Evolutionary conservation across 2,329 filamentous ascomycete genomes (phyloP), one percentile per base, ranked within the genome.

Genomic region (Aspergillus arachidicola): DNA sequence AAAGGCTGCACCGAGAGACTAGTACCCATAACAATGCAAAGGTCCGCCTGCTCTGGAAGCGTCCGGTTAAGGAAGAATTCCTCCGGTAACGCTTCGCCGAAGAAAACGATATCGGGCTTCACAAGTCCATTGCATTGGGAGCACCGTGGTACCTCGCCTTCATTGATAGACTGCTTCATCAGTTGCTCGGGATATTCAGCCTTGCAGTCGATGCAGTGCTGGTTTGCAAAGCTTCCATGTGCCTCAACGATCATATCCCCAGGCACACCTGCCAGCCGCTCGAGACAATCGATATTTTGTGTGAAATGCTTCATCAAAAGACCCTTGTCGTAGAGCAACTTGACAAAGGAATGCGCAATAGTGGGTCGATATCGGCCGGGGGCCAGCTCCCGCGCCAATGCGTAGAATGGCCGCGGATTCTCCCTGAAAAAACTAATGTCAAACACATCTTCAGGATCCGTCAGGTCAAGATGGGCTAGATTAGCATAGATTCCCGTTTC

Each of bases 241-340:
- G 95, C 95, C 79, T 98, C 94, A 36, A 99, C 85, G 57, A 99
- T 94, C 77, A 86, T 89, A 2, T 94, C 88, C 0, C 82, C 84
- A 0, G 93, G 91, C 0, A 99, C 89, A 30, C 95, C 95, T 14
- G 94, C 95, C 69, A 87, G 85, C 26, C 94, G 87, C 79, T 99
- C 95, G 14, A 99, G 85, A 72, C 93, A 97, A 80, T 99, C 95
- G 69, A 99, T 98, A 74, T 99, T 99, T 75, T 99, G 95, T 0
- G 95, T 97, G 78, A 98, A 99, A 59, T 95, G 86, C 82, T 93
- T 95, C 68, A 90, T 82, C 28, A 99, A 82, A 46, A 94, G 82
- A 4, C 87, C 88, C 79, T 96, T 97, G 64, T 89, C 83, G 62
- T 94, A 86, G 19, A 98, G 87, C 28, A 99, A 83, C 16, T 88